Evolutionary conservation across 1,284 basidiomycete genomes (phyloP).

Genomic region (Cutaneotrichosporon sp.): DNA sequence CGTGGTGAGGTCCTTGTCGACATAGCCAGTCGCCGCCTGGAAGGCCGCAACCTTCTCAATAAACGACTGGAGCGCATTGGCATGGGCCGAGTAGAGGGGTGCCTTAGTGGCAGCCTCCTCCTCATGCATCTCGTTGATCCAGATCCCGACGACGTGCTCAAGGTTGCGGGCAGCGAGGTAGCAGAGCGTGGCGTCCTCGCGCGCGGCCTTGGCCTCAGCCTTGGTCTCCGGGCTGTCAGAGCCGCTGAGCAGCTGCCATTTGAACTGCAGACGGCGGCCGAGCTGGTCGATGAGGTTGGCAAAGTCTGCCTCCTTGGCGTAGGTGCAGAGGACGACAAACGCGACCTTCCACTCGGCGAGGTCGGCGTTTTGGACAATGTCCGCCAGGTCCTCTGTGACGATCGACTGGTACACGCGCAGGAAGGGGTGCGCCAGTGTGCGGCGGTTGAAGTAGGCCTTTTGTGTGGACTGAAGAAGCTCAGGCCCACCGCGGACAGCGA

Average conservation of each 20-base stretch:
- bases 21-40: constrained; percentile 82
- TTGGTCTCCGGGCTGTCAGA: constrained; percentile 56
- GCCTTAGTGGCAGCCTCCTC: constrained; percentile 63
- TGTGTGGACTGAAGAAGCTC: constrained; percentile 88
- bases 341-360: constrained; percentile 94
- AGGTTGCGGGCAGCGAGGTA: constrained; percentile 87
- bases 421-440: constrained; percentile 76
- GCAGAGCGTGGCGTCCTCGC: constrained; percentile 88
- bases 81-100: constrained; percentile 80
- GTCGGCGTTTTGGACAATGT: constrained; percentile 95
- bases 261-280: constrained; percentile 84
- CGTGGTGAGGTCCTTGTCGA: constrained; percentile 69
- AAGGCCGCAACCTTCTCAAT: constrained; percentile 97
- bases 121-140: constrained; percentile 86
- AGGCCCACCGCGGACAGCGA: constrained; percentile 86
- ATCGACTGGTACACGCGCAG: constrained; percentile 94
- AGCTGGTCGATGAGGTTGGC: constrained; percentile 83
- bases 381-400: constrained; percentile 84
- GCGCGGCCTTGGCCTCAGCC: constrained; percentile 60
- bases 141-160: constrained; percentile 86
- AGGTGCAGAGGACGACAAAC: constrained; percentile 95
- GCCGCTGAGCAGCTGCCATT: constrained; percentile 63
- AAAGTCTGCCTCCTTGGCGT: constrained; percentile 83
- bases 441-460: constrained; percentile 87
- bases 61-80: constrained; percentile 85